Evolutionary conservation across 1,284 basidiomycete genomes (phyloP).

Genomic region (Phlebopus sp.): DNA sequence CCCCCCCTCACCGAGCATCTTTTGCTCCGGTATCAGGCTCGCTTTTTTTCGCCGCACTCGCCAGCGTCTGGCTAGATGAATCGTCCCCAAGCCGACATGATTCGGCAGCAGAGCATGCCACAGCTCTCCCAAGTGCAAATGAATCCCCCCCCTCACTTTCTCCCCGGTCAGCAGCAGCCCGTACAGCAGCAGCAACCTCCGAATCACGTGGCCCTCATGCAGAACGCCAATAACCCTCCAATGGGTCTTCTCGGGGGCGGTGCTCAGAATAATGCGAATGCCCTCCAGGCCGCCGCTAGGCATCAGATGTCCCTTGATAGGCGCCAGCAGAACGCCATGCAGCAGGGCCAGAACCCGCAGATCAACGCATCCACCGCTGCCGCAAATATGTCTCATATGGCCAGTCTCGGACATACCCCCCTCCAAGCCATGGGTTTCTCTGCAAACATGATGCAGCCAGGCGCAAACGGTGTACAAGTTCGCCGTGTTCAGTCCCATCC

Average conservation of each 20-base stretch:
- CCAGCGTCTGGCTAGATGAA: conserved; percentile 29
- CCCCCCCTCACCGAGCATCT: conserved; percentile 18
- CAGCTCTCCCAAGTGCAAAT: conserved; percentile 42
- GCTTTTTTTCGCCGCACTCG: conserved; percentile 8
- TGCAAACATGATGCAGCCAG: conserved; percentile 37
- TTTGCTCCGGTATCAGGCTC: conserved; percentile 11
- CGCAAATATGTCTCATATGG: conserved; percentile 37
- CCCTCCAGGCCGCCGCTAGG: conserved; percentile 24
- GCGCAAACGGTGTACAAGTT: conserved; percentile 31
- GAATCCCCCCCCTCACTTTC: conserved; percentile 35
- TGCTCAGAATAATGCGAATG: conserved; percentile 17
- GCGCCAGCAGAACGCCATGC: conserved; percentile 25
- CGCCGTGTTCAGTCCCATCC: conserved; percentile 56
- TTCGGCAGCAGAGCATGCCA: conserved; percentile 43
- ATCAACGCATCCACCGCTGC: conserved; percentile 35
- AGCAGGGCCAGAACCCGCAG: conserved; percentile 39
- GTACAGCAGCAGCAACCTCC: conserved; percentile 28
- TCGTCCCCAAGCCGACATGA: conserved; percentile 41
- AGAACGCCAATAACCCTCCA: conserved; percentile 23
- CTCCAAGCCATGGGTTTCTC: conserved; percentile 40
- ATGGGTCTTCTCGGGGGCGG: conserved; percentile 28
- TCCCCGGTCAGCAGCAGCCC: conserved; percentile 36
- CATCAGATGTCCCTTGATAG: conserved; percentile 17
- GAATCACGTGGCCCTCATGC: conserved; percentile 33
- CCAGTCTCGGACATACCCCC: conserved; percentile 36